A percentile compares a stretch with the other conserved stretches of the same genome.
phyloP scores from a whole-genome alignment of 2,329 filamentous ascomycete genomes.

The Alternaria sp. region DNA sequence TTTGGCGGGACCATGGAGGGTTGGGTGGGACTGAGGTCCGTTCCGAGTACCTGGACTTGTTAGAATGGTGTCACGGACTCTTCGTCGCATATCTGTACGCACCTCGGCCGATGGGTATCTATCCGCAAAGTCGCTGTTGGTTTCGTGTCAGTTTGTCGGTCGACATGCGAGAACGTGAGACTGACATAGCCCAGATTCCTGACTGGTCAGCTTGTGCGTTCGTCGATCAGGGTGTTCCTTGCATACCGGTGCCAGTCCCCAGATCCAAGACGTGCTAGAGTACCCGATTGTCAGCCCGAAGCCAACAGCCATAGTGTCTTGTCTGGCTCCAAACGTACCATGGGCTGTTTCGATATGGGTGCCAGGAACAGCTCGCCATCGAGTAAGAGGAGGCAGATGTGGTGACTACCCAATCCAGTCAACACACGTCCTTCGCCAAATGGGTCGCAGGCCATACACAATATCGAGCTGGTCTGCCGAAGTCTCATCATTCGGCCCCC shows the following conservation, averaged over 20 bases:
- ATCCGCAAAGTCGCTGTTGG: slow-evolving; percentile 47
- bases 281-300: background rate
- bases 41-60: slow-evolving; percentile 40
- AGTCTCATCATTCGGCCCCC: slow-evolving; percentile 45
- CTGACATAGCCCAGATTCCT: slow-evolving; percentile 51
- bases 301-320: background rate
- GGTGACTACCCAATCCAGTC: slow-evolving; percentile 24
- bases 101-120: slow-evolving; percentile 44
- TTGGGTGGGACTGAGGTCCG: slow-evolving; percentile 50
- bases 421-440: background rate
- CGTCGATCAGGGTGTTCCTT: background rate
- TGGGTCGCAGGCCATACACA: slow-evolving; percentile 22
- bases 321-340: slow-evolving; percentile 13
- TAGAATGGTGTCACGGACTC: slow-evolving; percentile 1
- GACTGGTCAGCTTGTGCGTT: slow-evolving; percentile 19
- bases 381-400: slow-evolving; percentile 34
- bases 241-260: slow-evolving; percentile 48
- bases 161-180: background rate
- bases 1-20: slow-evolving; percentile 44
- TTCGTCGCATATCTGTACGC: background rate
- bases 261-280: slow-evolving; percentile 48
- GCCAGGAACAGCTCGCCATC: slow-evolving; percentile 31
- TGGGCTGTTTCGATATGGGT: slow-evolving; percentile 28
- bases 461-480: slow-evolving; percentile 51
- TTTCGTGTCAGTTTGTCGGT: background rate